Conservation (phyloP, 1,284 basidiomycete genomes). For the Rhizoctonia solani region DNA sequence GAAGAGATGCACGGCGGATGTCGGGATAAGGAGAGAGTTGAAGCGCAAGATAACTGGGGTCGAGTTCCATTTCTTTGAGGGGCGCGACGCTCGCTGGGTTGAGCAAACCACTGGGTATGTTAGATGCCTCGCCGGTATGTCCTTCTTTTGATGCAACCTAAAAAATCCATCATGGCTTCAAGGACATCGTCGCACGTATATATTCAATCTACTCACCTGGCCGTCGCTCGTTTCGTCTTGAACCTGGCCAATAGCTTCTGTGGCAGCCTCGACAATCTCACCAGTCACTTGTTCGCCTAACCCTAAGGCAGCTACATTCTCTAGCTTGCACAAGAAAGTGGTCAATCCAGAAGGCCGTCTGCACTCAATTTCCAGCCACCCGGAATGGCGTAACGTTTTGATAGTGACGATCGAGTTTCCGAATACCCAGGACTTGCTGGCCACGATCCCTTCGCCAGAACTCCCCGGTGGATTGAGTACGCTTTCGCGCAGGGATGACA, state of each 20-base stretch:
- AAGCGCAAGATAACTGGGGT: conserved; percentile 86
- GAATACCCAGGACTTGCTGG: conserved; percentile 83
- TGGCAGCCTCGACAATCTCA: conserved; percentile 26
- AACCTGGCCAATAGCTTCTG: conserved; percentile 9
- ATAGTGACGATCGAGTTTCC: conserved; percentile 89
- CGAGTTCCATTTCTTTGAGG: conserved; percentile 75
- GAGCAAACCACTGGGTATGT: conserved; percentile 45
- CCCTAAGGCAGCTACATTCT: conserved; percentile 85
- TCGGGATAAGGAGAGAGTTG: conserved; percentile 85
- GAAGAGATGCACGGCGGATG: conserved; percentile 44
- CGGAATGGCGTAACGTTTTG: conserved; percentile 69
- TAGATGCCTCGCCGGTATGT: background rate
- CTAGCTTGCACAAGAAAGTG: conserved; percentile 80
- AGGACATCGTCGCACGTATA: background rate
- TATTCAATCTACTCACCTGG: conserved; percentile 10
- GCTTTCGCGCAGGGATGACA: conserved; percentile 74
- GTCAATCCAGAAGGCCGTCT: conserved; percentile 90
- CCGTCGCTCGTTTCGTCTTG: background rate
- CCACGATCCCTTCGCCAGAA: conserved; percentile 50
- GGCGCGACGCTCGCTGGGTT: conserved; percentile 77
- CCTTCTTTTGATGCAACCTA: conserved; percentile 2
- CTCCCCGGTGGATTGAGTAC: conserved; percentile 42
- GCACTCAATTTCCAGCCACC: conserved; percentile 89
- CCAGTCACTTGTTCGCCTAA: conserved; percentile 44
- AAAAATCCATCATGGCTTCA: conserved; percentile 1